phyloP scores from a whole-genome alignment of 148 eudicot genomes.

The Fagopyrum homotropicum region DNA sequence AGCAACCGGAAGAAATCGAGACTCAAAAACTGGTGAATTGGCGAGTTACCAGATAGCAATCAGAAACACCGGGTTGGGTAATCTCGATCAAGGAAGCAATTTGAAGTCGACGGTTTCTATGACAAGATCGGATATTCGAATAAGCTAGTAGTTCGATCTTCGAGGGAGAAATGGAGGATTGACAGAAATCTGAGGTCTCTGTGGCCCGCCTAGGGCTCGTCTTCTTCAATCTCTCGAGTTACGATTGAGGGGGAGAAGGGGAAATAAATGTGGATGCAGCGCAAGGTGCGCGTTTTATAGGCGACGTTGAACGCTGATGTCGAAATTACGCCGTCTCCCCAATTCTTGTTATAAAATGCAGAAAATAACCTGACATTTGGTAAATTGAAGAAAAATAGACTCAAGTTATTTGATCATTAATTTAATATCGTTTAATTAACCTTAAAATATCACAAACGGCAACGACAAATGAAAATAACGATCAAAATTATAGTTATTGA shows the following conservation, averaged over 20 bases:
- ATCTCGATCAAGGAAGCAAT: conserved; percentile 2
- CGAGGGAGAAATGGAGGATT: neutral
- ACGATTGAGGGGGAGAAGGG: neutral
- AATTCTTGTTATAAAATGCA: neutral
- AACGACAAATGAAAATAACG: too few relatives aligned
- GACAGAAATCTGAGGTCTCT: neutral
- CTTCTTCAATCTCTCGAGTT: neutral
- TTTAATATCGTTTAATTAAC: too few relatives aligned
- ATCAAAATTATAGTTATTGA: too few relatives aligned
- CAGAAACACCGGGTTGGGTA: neutral
- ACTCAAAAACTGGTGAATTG: neutral
- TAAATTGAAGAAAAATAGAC: too few relatives aligned
- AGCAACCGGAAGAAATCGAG: conserved; percentile 1
- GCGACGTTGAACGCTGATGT: neutral
- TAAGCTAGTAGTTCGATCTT: neutral
- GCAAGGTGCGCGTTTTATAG: conserved; percentile 2
- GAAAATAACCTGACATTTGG: neutral
- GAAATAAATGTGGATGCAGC: neutral
- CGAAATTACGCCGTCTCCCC: neutral
- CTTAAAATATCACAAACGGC: too few relatives aligned
- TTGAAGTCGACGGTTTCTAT: neutral
- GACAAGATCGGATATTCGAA: neutral
- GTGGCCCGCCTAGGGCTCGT: conserved; percentile 5
- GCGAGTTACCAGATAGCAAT: neutral
- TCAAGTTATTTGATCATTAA: too few relatives aligned